These are phyloP conservation scores for Metschnikowia hibisci DNA, from an alignment of 805 yeast species.

Conservation along the genomic window DNA sequence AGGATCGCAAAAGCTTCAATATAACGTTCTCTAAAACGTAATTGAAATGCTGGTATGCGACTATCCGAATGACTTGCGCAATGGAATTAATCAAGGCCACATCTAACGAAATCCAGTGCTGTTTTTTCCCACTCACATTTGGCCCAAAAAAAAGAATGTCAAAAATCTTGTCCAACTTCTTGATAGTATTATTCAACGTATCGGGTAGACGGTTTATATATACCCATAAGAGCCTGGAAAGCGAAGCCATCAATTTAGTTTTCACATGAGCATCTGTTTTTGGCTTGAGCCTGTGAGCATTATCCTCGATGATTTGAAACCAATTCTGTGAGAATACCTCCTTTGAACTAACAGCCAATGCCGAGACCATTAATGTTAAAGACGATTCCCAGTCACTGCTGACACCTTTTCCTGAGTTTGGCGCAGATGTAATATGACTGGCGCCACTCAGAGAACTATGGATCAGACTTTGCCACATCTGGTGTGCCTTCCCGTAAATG, in stretches of 20 bases:
- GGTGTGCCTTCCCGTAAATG: constrained; percentile 50
- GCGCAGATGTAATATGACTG: constrained; percentile 2
- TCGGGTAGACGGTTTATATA: constrained; percentile 83
- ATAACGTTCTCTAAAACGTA: constrained; percentile 76
- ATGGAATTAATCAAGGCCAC: constrained; percentile 57
- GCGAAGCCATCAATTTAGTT: constrained; percentile 56
- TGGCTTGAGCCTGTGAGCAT: constrained; percentile 59
- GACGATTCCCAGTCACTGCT: constrained; percentile 59
- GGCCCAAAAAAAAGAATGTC: constrained; percentile 49
- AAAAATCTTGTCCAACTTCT: constrained; percentile 65
- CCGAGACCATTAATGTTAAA: constrained; percentile 64
- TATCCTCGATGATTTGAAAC: constrained; percentile 63
- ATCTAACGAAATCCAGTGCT: constrained; percentile 74
- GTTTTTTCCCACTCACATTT: constrained; percentile 46
- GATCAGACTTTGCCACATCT: constrained; percentile 33
- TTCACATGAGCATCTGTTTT: constrained; percentile 50
- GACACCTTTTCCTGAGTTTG: constrained; percentile 3
- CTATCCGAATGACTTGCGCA: constrained; percentile 68
- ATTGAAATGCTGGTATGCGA: constrained; percentile 76
- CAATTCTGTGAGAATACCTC: constrained; percentile 70
- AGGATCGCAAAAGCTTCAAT: constrained; percentile 59
- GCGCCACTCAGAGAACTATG: constrained; percentile 2
- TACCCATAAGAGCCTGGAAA: constrained; percentile 83
- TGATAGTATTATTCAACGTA: constrained; percentile 80
- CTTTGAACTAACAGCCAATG: constrained; percentile 76